Conservation (phyloP, 495 filamentous ascomycete species). For the Glarea lozoyensis region DNA sequence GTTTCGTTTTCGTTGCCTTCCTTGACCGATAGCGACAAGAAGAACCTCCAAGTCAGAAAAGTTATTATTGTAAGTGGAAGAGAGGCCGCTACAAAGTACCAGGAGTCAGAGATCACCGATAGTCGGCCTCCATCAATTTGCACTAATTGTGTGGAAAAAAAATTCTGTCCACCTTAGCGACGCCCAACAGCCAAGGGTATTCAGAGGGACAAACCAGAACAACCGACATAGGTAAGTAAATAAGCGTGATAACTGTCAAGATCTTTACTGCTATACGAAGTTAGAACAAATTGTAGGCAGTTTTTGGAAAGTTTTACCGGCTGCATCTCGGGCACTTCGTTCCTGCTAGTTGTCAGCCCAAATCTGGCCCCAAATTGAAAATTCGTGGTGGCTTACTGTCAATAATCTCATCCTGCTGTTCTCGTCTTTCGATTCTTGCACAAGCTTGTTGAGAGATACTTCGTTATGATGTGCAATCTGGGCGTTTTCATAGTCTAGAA, state of each 20-base stretch:
- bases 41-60: slow-evolving; percentile 23
- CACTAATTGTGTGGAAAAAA: slow-evolving; percentile 31
- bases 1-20: not conserved
- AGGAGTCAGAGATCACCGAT: slow-evolving; percentile 11
- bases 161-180: slow-evolving; percentile 20
- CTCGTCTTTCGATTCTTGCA: slow-evolving; percentile 13
- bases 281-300: not conserved
- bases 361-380: not conserved
- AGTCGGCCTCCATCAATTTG: slow-evolving; percentile 10
- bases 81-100: slow-evolving; percentile 23
- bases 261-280: slow-evolving; percentile 23
- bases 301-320: slow-evolving; percentile 11
- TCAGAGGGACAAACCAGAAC: slow-evolving; percentile 24
- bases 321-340: slow-evolving; percentile 25
- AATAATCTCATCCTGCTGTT: slow-evolving; percentile 17
- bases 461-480: slow-evolving; percentile 14
- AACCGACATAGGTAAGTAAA: slow-evolving; percentile 28
- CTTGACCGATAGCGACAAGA: slow-evolving; percentile 14
- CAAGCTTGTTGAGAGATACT: slow-evolving; percentile 11
- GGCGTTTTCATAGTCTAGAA: slow-evolving; percentile 17
- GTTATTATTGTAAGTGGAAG: slow-evolving; percentile 26
- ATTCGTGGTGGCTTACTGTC: slow-evolving; percentile 8
- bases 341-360: slow-evolving; percentile 10
- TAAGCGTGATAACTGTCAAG: slow-evolving; percentile 26
- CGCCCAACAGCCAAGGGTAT: not conserved